These are phyloP conservation scores for Globisporangium paroecandrum DNA, from an alignment of 352 stramenopile genomes.

Conservation along the genomic window DNA sequence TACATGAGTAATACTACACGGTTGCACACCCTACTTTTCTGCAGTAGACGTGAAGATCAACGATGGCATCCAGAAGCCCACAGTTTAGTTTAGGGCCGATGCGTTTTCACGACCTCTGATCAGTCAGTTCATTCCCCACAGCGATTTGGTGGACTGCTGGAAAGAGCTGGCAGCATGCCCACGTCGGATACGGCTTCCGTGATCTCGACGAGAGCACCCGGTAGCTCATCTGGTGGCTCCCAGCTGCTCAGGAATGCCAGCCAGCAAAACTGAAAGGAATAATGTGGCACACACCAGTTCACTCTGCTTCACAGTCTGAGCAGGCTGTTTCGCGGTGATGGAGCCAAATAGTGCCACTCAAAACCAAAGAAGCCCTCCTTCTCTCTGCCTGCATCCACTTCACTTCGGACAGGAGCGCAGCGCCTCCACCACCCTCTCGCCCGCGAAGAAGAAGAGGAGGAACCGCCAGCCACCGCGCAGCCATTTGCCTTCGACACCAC, in stretches of 20 bases:
- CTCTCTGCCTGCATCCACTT: background rate
- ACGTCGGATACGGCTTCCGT: too few relatives aligned
- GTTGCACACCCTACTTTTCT: background rate
- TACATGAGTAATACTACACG: too few relatives aligned
- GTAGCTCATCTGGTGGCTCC: too few relatives aligned
- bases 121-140: too few relatives aligned
- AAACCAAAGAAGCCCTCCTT: background rate
- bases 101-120: too few relatives aligned
- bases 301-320: background rate
- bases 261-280: background rate
- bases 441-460: background rate
- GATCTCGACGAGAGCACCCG: too few relatives aligned
- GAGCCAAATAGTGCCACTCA: slow-evolving; percentile 8
- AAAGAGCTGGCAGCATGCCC: too few relatives aligned
- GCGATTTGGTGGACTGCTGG: too few relatives aligned
- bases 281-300: background rate
- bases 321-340: background rate
- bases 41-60: too few relatives aligned
- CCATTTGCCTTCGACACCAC: background rate
- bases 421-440: background rate
- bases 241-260: too few relatives aligned
- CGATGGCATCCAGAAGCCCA: too few relatives aligned
- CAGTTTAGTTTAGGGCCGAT: too few relatives aligned
- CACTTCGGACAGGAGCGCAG: background rate
- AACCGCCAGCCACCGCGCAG: background rate